A percentile compares a stretch with the other conserved stretches of the same genome.
Conservation (phyloP, 805 yeast species). For the Tetrapisispora nanseiensis region DNA sequence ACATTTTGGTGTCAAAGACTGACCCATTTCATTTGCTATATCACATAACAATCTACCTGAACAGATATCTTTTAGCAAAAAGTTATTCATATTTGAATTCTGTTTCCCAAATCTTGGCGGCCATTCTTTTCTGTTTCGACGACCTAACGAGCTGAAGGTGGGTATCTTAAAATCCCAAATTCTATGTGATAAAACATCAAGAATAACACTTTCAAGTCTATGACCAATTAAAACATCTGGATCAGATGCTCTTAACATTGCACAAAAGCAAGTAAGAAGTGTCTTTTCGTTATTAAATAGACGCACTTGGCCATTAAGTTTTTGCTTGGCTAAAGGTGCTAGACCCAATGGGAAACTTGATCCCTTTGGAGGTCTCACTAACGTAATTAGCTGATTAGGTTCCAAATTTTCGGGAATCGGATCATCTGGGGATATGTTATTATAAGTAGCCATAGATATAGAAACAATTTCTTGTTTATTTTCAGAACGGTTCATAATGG, state of each 20-base stretch:
- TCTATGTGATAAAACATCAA: slow-evolving; percentile 75
- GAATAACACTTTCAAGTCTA: slow-evolving; percentile 62
- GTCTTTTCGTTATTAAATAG: slow-evolving; percentile 66
- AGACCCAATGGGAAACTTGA: slow-evolving; percentile 71
- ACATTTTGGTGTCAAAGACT: slow-evolving; percentile 81
- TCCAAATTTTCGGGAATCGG: slow-evolving; percentile 52
- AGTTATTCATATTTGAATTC: slow-evolving; percentile 40
- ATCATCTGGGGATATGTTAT: slow-evolving; percentile 62
- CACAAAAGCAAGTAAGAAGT: slow-evolving; percentile 64
- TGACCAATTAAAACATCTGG: slow-evolving; percentile 92
- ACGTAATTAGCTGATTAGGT: slow-evolving; percentile 56
- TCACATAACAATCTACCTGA: slow-evolving; percentile 88
- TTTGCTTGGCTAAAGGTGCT: slow-evolving; percentile 46
- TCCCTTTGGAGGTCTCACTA: slow-evolving; percentile 68
- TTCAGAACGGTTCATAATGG: slow-evolving; percentile 61
- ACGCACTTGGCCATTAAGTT: slow-evolving; percentile 37
- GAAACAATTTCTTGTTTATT: slow-evolving; percentile 83
- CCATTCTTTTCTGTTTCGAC: slow-evolving; percentile 67
- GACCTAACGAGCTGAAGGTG: slow-evolving; percentile 76
- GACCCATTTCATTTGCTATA: slow-evolving; percentile 90
- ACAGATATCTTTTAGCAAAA: slow-evolving; percentile 56
- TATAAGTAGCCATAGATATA: slow-evolving; percentile 65
- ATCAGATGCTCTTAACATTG: slow-evolving; percentile 62
- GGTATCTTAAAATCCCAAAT: slow-evolving; percentile 64
- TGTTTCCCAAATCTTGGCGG: slow-evolving; percentile 61